Conservation (phyloP, 306 rosid genomes). For the Dalbergia cochinchinensis region DNA sequence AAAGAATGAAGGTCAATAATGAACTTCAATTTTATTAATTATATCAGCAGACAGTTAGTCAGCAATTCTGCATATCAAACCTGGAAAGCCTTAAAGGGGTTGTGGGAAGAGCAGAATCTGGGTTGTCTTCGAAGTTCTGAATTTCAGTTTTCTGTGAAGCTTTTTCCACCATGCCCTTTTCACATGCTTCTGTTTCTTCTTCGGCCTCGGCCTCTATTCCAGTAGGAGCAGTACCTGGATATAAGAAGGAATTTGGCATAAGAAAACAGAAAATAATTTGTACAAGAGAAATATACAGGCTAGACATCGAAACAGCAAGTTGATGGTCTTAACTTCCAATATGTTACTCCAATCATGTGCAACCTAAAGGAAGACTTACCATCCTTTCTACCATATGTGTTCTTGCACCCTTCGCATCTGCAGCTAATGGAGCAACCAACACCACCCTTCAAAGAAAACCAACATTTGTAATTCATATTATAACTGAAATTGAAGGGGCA, state of each 20-base stretch:
- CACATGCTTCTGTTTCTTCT: conserved; percentile 74
- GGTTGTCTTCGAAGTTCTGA: conserved; percentile 65
- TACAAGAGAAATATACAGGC: background rate
- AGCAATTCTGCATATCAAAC: conserved; percentile 47
- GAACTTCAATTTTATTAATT: conserved; percentile 20
- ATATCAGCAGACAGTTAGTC: conserved; percentile 36
- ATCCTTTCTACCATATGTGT: conserved; percentile 82
- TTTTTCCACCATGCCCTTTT: conserved; percentile 58
- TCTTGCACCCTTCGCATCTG: conserved; percentile 91
- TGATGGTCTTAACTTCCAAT: conserved; percentile 15
- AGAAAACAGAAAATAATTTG: conserved; percentile 7
- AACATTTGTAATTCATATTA: conserved; percentile 48
- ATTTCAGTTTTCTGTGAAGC: conserved; percentile 56
- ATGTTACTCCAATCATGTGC: conserved; percentile 2
- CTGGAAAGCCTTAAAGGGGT: conserved; percentile 77
- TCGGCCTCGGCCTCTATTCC: conserved; percentile 69
- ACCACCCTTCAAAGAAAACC: conserved; percentile 70
- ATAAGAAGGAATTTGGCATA: conserved; percentile 3
- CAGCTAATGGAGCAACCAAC: conserved; percentile 89
- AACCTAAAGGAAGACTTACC: conserved; percentile 58
- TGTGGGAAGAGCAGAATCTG: conserved; percentile 57
- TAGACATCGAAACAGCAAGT: background rate
- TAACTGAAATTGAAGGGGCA: conserved; percentile 21
- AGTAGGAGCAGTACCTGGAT: conserved; percentile 62
- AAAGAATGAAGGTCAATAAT: conserved; percentile 29